A percentile compares a stretch with the other conserved stretches of the same genome.
Conservation (phyloP, 179 eudicot genomes). For the Corrigiola litoralis region DNA sequence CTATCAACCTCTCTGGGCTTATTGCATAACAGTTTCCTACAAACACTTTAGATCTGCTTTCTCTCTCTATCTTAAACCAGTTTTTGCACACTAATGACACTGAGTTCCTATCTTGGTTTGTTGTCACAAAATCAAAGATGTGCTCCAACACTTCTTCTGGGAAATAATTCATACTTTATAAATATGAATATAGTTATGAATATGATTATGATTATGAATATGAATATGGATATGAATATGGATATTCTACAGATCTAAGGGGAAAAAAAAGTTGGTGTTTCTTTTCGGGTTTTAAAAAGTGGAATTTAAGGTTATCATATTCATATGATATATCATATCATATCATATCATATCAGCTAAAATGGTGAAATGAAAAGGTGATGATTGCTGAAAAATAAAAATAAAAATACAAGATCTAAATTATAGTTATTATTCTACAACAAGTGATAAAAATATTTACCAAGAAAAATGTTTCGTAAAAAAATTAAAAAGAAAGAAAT, state of each 20-base stretch:
- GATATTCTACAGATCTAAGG: no score
- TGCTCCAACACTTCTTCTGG: constrained; percentile 84
- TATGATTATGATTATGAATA: no score
- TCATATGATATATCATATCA: not conserved
- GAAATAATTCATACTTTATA: constrained; percentile 46
- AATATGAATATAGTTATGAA: not conserved
- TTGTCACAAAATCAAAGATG: constrained; percentile 45
- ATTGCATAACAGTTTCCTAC: constrained; percentile 72
- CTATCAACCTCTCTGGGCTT: constrained; percentile 48
- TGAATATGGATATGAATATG: no score
- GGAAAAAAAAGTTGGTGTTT: not conserved
- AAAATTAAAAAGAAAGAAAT: no score
- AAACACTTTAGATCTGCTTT: constrained; percentile 54
- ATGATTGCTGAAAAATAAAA: constrained; percentile 32
- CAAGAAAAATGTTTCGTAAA: not conserved
- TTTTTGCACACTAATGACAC: constrained; percentile 66
- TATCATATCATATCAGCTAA: no score
- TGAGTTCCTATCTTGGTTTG: constrained; percentile 57
- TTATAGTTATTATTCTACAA: not conserved
- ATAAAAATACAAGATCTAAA: constrained; percentile 1
- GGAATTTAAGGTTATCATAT: constrained; percentile 26
- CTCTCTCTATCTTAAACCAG: constrained; percentile 66
- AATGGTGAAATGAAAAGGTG: constrained; percentile 42
- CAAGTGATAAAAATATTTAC: not conserved
- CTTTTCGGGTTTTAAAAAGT: constrained; percentile 1